phyloP scores from a whole-genome alignment of 306 rosid species.

The Rubus parviflorus region DNA sequence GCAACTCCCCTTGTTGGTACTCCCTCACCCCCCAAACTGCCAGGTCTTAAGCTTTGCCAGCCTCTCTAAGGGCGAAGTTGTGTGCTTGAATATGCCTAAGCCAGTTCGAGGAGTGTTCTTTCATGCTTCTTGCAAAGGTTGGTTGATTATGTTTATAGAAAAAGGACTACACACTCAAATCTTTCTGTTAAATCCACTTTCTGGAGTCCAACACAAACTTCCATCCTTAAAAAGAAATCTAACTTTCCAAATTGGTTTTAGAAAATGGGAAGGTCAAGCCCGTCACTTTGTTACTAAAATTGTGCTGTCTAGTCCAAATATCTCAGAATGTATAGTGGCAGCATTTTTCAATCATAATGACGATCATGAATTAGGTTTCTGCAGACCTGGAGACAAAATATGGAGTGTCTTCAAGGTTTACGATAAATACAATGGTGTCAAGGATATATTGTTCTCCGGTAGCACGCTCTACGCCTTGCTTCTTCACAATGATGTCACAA shows the following conservation, averaged over 20 bases:
- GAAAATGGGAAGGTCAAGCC: not conserved
- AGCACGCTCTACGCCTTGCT: not conserved
- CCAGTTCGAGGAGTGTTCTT: not conserved
- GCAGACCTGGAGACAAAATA: not conserved
- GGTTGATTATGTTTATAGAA: not conserved
- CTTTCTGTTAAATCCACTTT: not conserved
- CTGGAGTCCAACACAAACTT: not conserved
- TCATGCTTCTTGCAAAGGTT: not conserved
- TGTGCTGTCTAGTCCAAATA: conserved; percentile 5
- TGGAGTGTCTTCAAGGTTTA: not conserved
- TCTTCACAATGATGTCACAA: not conserved
- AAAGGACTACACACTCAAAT: not conserved
- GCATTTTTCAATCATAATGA: not conserved
- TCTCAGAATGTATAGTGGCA: not conserved
- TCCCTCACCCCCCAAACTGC: not conserved
- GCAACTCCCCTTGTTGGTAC: not conserved
- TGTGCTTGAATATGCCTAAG: not conserved
- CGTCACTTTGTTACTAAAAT: not conserved
- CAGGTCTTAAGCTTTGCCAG: not conserved
- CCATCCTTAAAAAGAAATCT: not conserved
- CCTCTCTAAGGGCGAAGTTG: not conserved
- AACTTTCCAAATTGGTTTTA: not conserved
- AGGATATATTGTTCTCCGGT: not conserved
- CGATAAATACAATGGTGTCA: not conserved
- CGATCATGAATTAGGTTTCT: not conserved